Conservation (phyloP, 2,329 filamentous ascomycete genomes). For the Trichoderma afroharzianum region DNA sequence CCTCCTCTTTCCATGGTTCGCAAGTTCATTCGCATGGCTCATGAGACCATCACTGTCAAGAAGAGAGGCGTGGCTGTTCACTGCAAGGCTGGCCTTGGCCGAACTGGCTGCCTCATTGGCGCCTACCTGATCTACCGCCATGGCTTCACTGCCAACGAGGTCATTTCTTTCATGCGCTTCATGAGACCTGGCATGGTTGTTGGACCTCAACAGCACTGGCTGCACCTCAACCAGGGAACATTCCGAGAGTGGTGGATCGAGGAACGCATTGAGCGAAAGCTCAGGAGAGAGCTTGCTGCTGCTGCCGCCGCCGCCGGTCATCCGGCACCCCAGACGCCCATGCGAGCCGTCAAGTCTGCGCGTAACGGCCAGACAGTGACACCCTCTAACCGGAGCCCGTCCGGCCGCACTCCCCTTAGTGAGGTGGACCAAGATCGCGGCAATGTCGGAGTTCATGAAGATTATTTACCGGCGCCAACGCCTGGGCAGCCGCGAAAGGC, state of each 20-base stretch:
- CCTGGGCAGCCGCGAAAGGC: conserved; percentile 94
- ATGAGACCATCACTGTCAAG: conserved; percentile 87
- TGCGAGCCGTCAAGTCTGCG: conserved; percentile 55
- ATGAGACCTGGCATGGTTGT: conserved; percentile 99
- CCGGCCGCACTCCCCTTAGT: conserved; percentile 79
- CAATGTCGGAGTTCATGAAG: conserved; percentile 69
- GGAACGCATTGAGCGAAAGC: conserved; percentile 71
- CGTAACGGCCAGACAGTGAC: conserved; percentile 72
- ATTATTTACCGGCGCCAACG: conserved; percentile 90
- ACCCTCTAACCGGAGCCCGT: conserved; percentile 74
- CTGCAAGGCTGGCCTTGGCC: conserved; percentile 94
- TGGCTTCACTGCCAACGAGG: conserved; percentile 94
- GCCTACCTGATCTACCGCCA: conserved; percentile 97
- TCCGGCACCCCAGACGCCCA: conserved; percentile 55
- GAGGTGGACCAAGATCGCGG: conserved; percentile 82
- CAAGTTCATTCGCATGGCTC: conserved; percentile 91
- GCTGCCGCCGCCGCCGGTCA: conserved; percentile 33
- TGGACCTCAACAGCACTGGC: conserved; percentile 96
- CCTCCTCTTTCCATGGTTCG: conserved; percentile 84
- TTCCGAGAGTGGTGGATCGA: conserved; percentile 99
- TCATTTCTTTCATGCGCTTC: conserved; percentile 98
- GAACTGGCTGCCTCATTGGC: conserved; percentile 93
- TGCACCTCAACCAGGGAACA: conserved; percentile 91
- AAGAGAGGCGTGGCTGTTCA: conserved; percentile 95
- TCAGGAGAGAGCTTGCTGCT: conserved; percentile 56